Evolutionary conservation across 2,329 filamentous ascomycete genomes (phyloP), one percentile per base, ranked within the genome.

Genomic region (Tolypocladium guangdongense): DNA sequence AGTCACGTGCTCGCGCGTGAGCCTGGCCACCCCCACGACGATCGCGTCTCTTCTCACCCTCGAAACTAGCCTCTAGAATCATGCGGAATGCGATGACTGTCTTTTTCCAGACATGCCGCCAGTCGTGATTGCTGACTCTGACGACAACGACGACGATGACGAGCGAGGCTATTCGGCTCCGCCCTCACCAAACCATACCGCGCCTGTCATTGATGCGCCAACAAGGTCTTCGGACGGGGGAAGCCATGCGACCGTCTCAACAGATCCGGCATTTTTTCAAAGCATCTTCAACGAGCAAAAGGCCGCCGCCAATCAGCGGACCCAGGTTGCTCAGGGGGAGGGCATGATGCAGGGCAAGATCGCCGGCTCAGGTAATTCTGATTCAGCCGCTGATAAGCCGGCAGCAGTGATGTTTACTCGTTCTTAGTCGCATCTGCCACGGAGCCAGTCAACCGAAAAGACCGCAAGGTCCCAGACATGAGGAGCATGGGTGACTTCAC

Each of bases 231-330:
- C 61, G 11, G 63, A 63, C 16, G 55, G 53, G 52, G 56, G 56
- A 58, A 66, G 65, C 54, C 59, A 61, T 52, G 60, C 61, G 38
- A 68, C 70, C 7, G 66, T 62, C 24, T 78, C 76, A 18, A 79
- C 77, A 1, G 74, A 79, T 54, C 68, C 71, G 1, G 69, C 66
- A 0, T 74, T 77, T 57, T 79, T 79, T 56, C 70, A 71, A 48
- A 68, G 65, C 50, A 60, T 79, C 11, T 78, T 76, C 54, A 66
- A 75, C 24, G 72, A 77, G 49, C 74, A 78, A 58, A 68, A 69
- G 39, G 64, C 66, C 36, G 66, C 67, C 24, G 61, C 63, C 18
- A 55, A 54, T 30, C 58, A 62, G 46, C 57, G 61, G 24, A 11
- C 12, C 11, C 22, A 27, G 27, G 36, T 39, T 36, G 50, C 20